Conservation (phyloP, 2,329 filamentous ascomycete genomes). For the Verticillium tricorpus region DNA sequence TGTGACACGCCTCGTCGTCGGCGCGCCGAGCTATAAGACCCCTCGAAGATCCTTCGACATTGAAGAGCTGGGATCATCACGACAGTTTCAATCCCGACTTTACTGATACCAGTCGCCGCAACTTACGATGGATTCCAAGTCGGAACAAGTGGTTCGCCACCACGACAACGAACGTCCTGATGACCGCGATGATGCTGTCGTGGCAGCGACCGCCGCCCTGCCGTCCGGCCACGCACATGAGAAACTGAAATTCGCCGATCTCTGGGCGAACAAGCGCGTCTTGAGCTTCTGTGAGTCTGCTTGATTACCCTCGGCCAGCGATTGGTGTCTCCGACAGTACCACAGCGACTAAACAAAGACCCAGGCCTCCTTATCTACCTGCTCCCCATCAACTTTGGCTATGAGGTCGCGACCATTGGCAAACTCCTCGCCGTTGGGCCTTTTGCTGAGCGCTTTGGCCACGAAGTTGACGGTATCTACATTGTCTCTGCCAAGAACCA, state of each 20-base stretch:
- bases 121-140: neutral
- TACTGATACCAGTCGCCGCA: neutral
- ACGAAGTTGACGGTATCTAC: slow-evolving; percentile 10
- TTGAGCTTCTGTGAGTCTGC: slow-evolving; percentile 13
- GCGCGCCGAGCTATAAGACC: neutral
- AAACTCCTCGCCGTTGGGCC: slow-evolving; percentile 23
- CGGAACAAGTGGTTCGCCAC: neutral
- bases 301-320: neutral
- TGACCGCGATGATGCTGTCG: neutral
- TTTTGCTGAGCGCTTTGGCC: slow-evolving; percentile 20
- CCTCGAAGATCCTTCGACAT: neutral
- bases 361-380: slow-evolving; percentile 22
- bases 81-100: neutral
- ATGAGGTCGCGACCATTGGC: slow-evolving; percentile 22
- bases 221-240: neutral
- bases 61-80: neutral
- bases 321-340: neutral
- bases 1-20: neutral
- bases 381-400: slow-evolving; percentile 24
- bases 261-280: slow-evolving; percentile 16
- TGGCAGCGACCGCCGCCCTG: neutral
- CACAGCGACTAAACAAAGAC: neutral
- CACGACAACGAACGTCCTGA: neutral
- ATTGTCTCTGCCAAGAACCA: slow-evolving; percentile 21
- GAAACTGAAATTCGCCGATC: slow-evolving; percentile 5